Base-by-base conservation (phyloP, 768 basidiomycete genomes). In the Albatrellus ellisii region DNA sequence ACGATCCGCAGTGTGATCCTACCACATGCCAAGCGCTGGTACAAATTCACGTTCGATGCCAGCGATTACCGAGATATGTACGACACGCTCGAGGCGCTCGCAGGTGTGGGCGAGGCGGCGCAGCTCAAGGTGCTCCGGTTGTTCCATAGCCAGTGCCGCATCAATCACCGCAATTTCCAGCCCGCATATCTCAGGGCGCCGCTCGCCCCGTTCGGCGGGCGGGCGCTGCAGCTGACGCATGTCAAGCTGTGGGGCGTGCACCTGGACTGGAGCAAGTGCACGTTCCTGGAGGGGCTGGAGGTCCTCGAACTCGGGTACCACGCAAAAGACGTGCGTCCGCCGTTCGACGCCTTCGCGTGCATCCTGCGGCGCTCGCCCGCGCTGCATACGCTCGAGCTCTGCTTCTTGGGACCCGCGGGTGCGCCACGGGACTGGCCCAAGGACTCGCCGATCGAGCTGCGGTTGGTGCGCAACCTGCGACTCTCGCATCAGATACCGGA, bases 221-320 rank as follows among this genome's bases (percentile, higher is more conserved):
- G 66, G 12, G 57, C 60, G 9, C 83, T 82, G 1, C 65, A 61
- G 6, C 60, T 86, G 11, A 59, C 55, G 17, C 51, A 59, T 4
- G 56, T 73, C 25, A 60, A 62, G 7, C 61, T 86, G 22, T 81
- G 77, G 75, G 80, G 79, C 26, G 75, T 82, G 4, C 80, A 81
- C 46, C 56, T 85, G 25, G 68, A 76, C 43, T 86, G 83, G 82
- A 62, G 67, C 22, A 59, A 63, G 27, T 61, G 66, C 6, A 46
- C 40, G 0, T 64, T 73, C 48, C 62, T 79, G 18, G 47, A 51
- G 12, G 65, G 62, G 11, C 59, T 85, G 22, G 53, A 49, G 17
- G 65, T 70, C 12, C 54, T 85, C 15, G 70, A 78, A 49, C 60
- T 85, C 31, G 70, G 73, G 0, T 82, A 70, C 58, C 80, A 81